Base-by-base conservation (phyloP, 2,329 filamentous ascomycete species). In the Colletotrichum horii region DNA sequence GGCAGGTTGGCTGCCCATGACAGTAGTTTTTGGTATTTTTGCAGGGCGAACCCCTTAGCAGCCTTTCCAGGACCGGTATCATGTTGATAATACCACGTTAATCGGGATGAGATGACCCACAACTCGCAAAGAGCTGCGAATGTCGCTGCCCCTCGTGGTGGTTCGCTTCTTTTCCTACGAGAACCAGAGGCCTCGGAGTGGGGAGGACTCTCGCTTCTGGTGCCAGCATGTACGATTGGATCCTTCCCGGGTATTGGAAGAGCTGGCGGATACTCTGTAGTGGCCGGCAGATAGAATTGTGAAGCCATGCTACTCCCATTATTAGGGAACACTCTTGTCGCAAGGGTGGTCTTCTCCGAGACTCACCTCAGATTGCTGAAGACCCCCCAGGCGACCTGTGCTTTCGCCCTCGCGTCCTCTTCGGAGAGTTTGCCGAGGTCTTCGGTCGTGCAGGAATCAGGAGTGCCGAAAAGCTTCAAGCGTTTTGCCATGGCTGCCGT, bases 301-400 rank as follows among this genome's bases (percentile, higher is more conserved):
- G 74, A 60, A 8, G 15, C 36, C 64, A 76, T 68, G 60, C 74
- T 76, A 34, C 48, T 43, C 43, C 14, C 9, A 26, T 9, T 6
- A 36, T 76, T 55, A 76, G 36, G 34, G 52, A 34, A 43, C 8
- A 28, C 15, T 38, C 9, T 32, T 15, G 32, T 30, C 12, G 28
- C 5, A 30, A 15, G 34, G 9, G 11, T 32, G 7, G 30, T 43
- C 38, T 28, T n/a, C 38, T 24, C 26, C 43, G 34, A 43, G 14
- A 75, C 83, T 80, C 75, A 85, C 85, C 83, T 80, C 70, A 82
- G 82, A 83, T 82, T 86, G 68, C 85, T 84, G 66, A 86, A 86
- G 7, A 78, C 77, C 5, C 80, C 81, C 82, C 82, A 83, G 14
- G 82, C 79, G 5, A 80, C 74, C 58, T 76, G 70, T 38, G 64